phyloP scores from a whole-genome alignment of 1,284 basidiomycete genomes.

The Thelephora terrestris region DNA sequence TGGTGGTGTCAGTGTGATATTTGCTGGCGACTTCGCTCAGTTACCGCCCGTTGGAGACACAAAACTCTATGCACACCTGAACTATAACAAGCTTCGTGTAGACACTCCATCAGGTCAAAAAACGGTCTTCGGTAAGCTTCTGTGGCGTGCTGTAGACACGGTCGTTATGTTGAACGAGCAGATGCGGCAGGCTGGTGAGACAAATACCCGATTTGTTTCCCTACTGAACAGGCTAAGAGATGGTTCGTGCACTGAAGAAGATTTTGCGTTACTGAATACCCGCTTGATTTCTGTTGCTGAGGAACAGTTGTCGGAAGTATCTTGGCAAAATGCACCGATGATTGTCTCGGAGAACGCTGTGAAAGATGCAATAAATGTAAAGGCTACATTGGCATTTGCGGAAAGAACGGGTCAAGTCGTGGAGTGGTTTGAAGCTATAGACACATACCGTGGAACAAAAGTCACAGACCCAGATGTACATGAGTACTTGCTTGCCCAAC shows the following conservation, averaged over 20 bases:
- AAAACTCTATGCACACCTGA: constrained; percentile 12
- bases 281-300: neutral
- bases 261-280: constrained; percentile 7
- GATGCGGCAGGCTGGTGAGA: constrained; percentile 18
- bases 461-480: constrained; percentile 11
- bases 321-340: constrained; percentile 18
- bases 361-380: constrained; percentile 22
- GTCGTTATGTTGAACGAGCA: constrained; percentile 5
- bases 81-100: constrained; percentile 2
- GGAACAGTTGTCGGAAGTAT: constrained; percentile 2
- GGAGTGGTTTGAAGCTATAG: constrained; percentile 21
- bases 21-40: constrained; percentile 30
- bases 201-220: constrained; percentile 17
- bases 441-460: constrained; percentile 8
- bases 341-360: constrained; percentile 11
- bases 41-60: constrained; percentile 21
- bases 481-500: too few relatives aligned
- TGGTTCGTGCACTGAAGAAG: constrained; percentile 9
- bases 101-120: constrained; percentile 8
- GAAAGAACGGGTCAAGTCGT: constrained; percentile 7
- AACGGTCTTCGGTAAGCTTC: constrained; percentile 16
- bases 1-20: constrained; percentile 29
- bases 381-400: constrained; percentile 16
- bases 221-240: constrained; percentile 16
- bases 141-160: neutral